Base-by-base conservation (phyloP, 2,329 filamentous ascomycete species). In the Chalara sp. region DNA sequence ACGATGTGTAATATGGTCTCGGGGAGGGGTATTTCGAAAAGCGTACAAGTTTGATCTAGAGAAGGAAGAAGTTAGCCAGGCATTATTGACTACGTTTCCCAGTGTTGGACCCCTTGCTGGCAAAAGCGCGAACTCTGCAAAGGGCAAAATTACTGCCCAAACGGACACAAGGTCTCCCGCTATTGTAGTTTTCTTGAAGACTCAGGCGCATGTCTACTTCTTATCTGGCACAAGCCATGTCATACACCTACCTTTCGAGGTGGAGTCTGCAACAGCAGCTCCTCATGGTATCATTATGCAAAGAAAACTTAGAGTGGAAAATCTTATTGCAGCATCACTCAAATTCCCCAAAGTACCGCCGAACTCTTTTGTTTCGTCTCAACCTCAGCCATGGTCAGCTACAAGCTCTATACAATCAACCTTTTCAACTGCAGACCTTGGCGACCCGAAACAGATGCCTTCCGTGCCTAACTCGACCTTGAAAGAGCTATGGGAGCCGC, bases 201-300 rank as follows among this genome's bases (percentile, higher is more conserved):
- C 89, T 0, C 92, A 97, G 65, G 90, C 89, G 28, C 92, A 97
- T 65, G 82, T 99, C 57, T 95, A 91, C 73, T 96, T 95, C 65
- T 78, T 97, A 37, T 81, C 87, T 2, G 92, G 92, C 21, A 84
- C 89, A 33, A 93, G 81, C 64, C 88, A 99, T 76, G 81, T 96
- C 52, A 78, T 97, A 45, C 89, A 96, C 66, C 81, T 99, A 63
- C 92, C 92, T 1, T 99, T 99, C 64, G 91, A 97, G 69, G 87
- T 96, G 41, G 89, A 96, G 64, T 82, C 82, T 48, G 90, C 88
- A 32, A 89, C 91, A 66, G 83, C 92, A 35, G 87, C 88, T 10
- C 87, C 90, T 5, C 76, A 82, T 32, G 93, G 93, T 30, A 77
- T 97, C 46, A 78, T 99, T 21, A 81, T 99, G 51, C 92, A 97